phyloP scores from a whole-genome alignment of 495 filamentous ascomycete species.

The Tetracladium setigerum region DNA sequence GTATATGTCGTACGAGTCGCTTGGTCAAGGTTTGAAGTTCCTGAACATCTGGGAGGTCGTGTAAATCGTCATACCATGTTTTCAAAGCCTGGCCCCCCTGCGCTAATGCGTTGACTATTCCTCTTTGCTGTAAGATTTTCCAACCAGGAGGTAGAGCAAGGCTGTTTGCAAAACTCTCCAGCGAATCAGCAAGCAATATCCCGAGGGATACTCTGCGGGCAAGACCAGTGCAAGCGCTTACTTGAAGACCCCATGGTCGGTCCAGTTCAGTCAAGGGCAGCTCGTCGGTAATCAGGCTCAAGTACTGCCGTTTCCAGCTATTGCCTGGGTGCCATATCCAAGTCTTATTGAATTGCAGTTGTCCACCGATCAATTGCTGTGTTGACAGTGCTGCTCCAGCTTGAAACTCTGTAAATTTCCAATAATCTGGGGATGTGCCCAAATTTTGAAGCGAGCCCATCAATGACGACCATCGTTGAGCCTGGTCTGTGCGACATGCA shows the following conservation, averaged over 20 bases:
- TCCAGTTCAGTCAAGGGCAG: background rate
- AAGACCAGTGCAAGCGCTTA: slow-evolving; percentile 10
- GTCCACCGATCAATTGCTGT: background rate
- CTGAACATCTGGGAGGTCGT: background rate
- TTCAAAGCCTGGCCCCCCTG: background rate
- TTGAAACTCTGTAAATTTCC: slow-evolving; percentile 3
- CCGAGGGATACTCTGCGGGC: slow-evolving; percentile 7
- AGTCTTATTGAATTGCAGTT: slow-evolving; percentile 6
- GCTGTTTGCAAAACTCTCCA: background rate
- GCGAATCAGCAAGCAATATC: background rate
- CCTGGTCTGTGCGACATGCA: background rate
- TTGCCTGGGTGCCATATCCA: slow-evolving; percentile 1
- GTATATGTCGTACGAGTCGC: slow-evolving; percentile 1
- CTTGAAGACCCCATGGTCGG: slow-evolving; percentile 5
- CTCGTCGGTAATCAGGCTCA: slow-evolving; percentile 5
- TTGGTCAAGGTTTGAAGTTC: background rate
- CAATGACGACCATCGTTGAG: background rate
- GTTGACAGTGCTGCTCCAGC: too few relatives aligned
- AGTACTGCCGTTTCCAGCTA: slow-evolving; percentile 3
- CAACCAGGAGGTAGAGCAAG: background rate
- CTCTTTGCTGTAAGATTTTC: background rate
- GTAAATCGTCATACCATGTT: background rate
- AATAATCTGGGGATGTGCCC: slow-evolving; percentile 1
- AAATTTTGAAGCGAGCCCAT: background rate
- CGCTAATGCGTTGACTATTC: background rate